A percentile compares a stretch with the other conserved stretches of the same genome.
phyloP scores from a whole-genome alignment of 352 stramenopile genomes.

The Phytophthora kernoviae region DNA sequence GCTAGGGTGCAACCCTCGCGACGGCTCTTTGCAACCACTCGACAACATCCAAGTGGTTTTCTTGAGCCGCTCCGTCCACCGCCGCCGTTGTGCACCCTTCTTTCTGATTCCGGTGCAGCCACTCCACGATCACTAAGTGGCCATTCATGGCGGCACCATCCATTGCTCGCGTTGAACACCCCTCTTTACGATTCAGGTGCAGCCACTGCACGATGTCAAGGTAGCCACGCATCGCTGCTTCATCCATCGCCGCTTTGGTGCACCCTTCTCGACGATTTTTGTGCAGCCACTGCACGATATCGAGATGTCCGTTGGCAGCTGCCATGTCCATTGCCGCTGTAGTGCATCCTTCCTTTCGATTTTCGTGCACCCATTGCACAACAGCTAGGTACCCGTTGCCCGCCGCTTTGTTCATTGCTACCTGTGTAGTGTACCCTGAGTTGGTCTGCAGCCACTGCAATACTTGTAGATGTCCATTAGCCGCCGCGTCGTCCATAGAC shows the following conservation, averaged over 20 bases:
- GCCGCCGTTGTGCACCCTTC: constrained; percentile 38
- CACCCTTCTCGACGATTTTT: constrained; percentile 31
- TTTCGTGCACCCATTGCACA: constrained; percentile 36
- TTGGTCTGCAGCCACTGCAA: constrained; percentile 35
- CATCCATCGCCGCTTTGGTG: constrained; percentile 37
- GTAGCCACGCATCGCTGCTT: constrained; percentile 31
- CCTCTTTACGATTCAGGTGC: constrained; percentile 28
- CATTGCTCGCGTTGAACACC: constrained; percentile 31
- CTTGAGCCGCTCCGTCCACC: constrained; percentile 31
- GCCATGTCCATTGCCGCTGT: constrained; percentile 34
- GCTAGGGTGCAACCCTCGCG: constrained; percentile 28
- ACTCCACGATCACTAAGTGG: constrained; percentile 31
- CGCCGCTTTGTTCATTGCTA: constrained; percentile 38
- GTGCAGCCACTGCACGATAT: constrained; percentile 39
- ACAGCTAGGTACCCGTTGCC: constrained; percentile 33
- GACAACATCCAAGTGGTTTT: constrained; percentile 33
- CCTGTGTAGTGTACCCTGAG: constrained; percentile 12
- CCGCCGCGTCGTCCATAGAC: constrained; percentile 37
- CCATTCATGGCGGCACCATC: constrained; percentile 35
- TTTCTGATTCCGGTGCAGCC: constrained; percentile 29
- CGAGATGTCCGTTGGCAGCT: constrained; percentile 29
- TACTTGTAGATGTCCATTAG: constrained; percentile 26
- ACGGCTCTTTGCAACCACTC: constrained; percentile 39
- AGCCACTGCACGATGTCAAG: constrained; percentile 33
- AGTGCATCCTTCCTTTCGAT: constrained; percentile 34